Evolutionary conservation across 148 eudicot genomes (phyloP).

Genomic region (Chenopodium quinoa): DNA sequence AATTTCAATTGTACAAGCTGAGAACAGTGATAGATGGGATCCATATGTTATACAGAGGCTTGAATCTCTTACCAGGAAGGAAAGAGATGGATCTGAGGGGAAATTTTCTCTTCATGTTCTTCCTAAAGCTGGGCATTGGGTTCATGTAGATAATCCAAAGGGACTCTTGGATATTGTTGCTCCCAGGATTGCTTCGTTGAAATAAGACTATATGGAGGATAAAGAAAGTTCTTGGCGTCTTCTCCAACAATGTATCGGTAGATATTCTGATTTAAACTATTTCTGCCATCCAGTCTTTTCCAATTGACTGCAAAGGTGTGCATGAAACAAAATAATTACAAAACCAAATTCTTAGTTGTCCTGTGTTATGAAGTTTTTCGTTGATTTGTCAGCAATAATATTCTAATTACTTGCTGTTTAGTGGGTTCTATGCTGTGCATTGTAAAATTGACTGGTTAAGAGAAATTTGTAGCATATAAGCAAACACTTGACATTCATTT

Average conservation of each 20-base stretch:
- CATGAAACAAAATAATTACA: neutral
- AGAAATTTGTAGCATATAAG: neutral
- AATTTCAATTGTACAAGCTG: slow-evolving; percentile 73
- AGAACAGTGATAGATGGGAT: slow-evolving; percentile 95
- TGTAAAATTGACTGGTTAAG: neutral
- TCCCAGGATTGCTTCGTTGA: slow-evolving; percentile 63
- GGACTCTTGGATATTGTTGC: slow-evolving; percentile 86
- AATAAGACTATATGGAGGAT: neutral
- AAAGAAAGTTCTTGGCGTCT: neutral
- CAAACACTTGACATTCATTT: neutral
- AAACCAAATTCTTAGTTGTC: neutral
- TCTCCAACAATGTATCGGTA: neutral
- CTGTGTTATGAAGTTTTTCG: neutral
- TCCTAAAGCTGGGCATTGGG: slow-evolving; percentile 97
- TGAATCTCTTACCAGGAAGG: slow-evolving; percentile 44
- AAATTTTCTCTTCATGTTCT: slow-evolving; percentile 66
- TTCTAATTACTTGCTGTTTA: too few species aligned
- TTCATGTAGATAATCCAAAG: slow-evolving; percentile 92
- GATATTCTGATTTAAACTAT: neutral
- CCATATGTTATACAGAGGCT: slow-evolving; percentile 54
- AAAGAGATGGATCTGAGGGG: slow-evolving; percentile 50
- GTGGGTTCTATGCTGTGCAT: neutral
- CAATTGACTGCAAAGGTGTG: neutral
- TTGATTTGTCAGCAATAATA: neutral
- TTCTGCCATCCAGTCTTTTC: neutral